phyloP scores from a whole-genome alignment of 2,329 filamentous ascomycete species.

The Xylaria sp. region DNA sequence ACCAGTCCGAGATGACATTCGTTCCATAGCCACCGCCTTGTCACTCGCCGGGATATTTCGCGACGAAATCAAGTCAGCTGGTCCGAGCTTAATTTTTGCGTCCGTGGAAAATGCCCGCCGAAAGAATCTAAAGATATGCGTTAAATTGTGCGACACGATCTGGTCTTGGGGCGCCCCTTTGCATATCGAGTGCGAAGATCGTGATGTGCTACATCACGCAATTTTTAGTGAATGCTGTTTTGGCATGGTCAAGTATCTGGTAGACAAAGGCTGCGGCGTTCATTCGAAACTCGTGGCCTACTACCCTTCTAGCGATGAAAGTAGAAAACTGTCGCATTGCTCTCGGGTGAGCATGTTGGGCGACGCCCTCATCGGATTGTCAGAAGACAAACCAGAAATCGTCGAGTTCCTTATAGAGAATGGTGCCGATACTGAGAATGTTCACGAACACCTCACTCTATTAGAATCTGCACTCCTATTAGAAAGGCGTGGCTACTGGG shows the following conservation, averaged over 20 bases:
- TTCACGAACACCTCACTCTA: not conserved
- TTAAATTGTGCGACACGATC: not conserved
- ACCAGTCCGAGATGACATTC: too few species aligned
- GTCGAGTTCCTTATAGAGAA: not conserved
- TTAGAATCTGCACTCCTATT: not conserved
- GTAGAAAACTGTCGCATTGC: not conserved
- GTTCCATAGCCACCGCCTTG: too few species aligned
- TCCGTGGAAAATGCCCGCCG: not conserved
- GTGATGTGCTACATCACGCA: slow-evolving; percentile 5
- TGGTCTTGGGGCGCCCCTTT: slow-evolving; percentile 5
- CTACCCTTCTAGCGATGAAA: not conserved
- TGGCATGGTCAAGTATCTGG: not conserved
- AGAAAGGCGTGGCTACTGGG: too few species aligned
- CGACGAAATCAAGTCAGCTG: not conserved
- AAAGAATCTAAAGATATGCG: not conserved
- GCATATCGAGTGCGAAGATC: not conserved
- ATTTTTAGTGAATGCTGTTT: not conserved
- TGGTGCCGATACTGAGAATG: not conserved
- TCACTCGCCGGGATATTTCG: not conserved
- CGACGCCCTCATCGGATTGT: not conserved
- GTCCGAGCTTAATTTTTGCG: not conserved
- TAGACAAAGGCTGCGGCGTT: slow-evolving; percentile 1
- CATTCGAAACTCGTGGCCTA: slow-evolving; percentile 8
- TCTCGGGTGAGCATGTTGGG: not conserved
- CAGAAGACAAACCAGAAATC: not conserved